Base-by-base conservation (phyloP, 805 yeast genomes). In the Saturnispora mendoncae region DNA sequence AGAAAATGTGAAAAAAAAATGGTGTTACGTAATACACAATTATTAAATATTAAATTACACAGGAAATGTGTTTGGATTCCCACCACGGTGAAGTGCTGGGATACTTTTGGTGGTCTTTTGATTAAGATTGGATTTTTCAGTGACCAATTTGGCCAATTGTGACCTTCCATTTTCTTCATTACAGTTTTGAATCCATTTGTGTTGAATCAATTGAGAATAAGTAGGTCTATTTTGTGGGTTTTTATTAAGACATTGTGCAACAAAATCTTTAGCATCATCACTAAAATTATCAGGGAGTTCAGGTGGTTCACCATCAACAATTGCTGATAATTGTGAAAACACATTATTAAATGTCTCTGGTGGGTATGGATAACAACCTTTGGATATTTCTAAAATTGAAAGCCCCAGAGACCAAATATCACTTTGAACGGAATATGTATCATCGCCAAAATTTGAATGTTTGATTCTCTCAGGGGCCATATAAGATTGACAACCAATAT, bases 381-480 rank as follows among this genome's bases (percentile, higher is more conserved):
- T 76, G 2, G 97, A 92, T 50, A 86, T 78, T 64, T 92, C 98
- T 38, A 92, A 60, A 17, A 90, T 72, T 15, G 88, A 76, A 43
- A 90, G 68, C 0, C 97, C 98, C 33, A 90, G 63, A 0, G 96
- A 86, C 98, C 98, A 90, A 46, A 90, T 77, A 62, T 90, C 98
- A 8, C 94, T 80, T 56, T 90, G 97, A 3, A 87, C 95, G 1
- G 96, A 78, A 61, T 90, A 90, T 0, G 92, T 76, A 7, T 75
- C 69, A 50, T 78, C 88, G 55, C 82, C 87, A 2, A 87, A 90
- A 48, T 67, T 78, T 46, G 72, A 53, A 0, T 84, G 75, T 55
- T 80, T 78, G 51, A 92, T 92, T 55, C 98, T 74, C 58, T 90
- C 98, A 1, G 98, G 98, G 1, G 97, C 97, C 97, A 92, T 92